phyloP scores from a whole-genome alignment of 2,329 filamentous ascomycete genomes.

The Colletotrichum costaricense region DNA sequence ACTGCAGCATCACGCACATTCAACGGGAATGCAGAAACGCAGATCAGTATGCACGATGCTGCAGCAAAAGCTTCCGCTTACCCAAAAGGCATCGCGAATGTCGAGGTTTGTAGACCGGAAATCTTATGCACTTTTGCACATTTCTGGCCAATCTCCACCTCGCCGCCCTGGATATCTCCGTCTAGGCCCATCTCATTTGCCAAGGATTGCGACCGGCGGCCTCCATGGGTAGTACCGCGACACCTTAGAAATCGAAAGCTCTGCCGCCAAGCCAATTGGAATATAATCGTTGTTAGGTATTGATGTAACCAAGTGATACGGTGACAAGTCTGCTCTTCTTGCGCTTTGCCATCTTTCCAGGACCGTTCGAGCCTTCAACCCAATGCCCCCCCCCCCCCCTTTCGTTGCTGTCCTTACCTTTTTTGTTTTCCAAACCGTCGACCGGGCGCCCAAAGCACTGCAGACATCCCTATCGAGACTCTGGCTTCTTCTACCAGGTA shows the following conservation, averaged over 20 bases:
- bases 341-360: slow-evolving; percentile 29
- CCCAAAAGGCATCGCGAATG: background rate
- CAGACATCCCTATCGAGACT: slow-evolving; percentile 26
- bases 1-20: background rate
- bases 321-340: slow-evolving; percentile 27
- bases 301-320: slow-evolving; percentile 35
- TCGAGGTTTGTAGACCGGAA: background rate
- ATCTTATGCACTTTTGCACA: background rate
- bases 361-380: slow-evolving; percentile 17
- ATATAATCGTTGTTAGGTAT: slow-evolving; percentile 36
- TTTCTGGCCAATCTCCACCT: background rate
- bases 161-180: background rate
- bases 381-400: background rate
- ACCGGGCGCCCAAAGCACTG: slow-evolving; percentile 31
- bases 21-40: background rate
- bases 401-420: slow-evolving; percentile 21
- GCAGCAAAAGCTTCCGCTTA: background rate
- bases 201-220: background rate
- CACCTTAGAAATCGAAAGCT: too few relatives aligned
- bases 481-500: slow-evolving; percentile 2
- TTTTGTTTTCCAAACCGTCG: slow-evolving; percentile 30
- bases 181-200: background rate
- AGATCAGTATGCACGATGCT: background rate
- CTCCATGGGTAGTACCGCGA: background rate
- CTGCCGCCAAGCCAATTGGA: background rate